phyloP scores from a whole-genome alignment of 441 rosid species.

The Capsella rubella region DNA sequence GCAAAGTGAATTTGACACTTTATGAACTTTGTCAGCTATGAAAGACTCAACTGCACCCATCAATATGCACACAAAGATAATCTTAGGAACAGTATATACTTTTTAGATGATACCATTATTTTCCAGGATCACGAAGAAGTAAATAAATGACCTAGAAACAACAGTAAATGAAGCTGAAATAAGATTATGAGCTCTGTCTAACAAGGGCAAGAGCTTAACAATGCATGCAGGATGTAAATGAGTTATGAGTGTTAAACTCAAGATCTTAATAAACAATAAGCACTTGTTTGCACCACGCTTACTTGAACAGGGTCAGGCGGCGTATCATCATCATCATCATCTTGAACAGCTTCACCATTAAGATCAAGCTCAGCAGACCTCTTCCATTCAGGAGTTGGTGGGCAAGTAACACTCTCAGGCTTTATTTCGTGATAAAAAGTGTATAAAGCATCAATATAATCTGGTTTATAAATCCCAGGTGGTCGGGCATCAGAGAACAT shows the following conservation, averaged over 20 bases:
- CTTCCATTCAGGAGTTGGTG: slow-evolving; percentile 98
- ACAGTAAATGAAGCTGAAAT: background rate
- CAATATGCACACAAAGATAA: slow-evolving; percentile 10
- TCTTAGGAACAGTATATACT: background rate
- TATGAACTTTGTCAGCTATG: background rate
- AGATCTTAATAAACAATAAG: slow-evolving; percentile 4
- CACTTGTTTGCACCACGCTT: slow-evolving; percentile 36
- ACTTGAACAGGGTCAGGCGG: slow-evolving; percentile 63
- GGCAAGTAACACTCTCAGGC: slow-evolving; percentile 72
- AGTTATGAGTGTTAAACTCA: background rate
- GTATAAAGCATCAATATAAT: slow-evolving; percentile 81
- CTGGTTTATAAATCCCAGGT: slow-evolving; percentile 95
- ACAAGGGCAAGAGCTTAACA: slow-evolving; percentile 7
- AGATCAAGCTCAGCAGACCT: slow-evolving; percentile 87
- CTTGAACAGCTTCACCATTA: slow-evolving; percentile 91
- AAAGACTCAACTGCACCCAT: slow-evolving; percentile 6
- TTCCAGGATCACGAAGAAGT: background rate
- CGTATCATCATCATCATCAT: slow-evolving; percentile 62
- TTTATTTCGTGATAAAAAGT: slow-evolving; percentile 85
- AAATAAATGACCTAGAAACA: slow-evolving; percentile 7
- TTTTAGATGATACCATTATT: background rate
- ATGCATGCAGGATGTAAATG: background rate
- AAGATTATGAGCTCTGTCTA: background rate
- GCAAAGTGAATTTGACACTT: slow-evolving; percentile 17
- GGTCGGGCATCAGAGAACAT: slow-evolving; percentile 85